These are phyloP conservation scores for Somion occarium DNA, from an alignment of 1,284 basidiomycete species.

Conservation along the genomic window DNA sequence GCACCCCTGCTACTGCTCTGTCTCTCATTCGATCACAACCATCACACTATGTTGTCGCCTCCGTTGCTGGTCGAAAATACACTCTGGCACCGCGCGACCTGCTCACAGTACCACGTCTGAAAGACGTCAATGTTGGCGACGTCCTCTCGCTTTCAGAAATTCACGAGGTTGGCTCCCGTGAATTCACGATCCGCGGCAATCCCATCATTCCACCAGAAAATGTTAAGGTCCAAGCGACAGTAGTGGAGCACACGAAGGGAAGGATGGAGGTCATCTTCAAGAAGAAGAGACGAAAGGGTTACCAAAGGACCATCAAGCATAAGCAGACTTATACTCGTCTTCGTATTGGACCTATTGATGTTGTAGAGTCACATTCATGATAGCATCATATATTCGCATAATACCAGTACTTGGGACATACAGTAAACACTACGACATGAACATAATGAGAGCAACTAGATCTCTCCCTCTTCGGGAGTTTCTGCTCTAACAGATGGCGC, in stretches of 20 bases:
- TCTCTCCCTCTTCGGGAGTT: constrained; percentile 81
- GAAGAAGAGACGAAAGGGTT: constrained; percentile 98
- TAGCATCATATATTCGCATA: constrained; percentile 14
- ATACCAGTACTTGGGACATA: neutral
- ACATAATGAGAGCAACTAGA: constrained; percentile 37
- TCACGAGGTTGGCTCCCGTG: constrained; percentile 91
- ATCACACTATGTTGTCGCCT: constrained; percentile 86
- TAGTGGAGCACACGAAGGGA: constrained; percentile 95
- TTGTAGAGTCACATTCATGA: constrained; percentile 23
- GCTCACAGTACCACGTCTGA: constrained; percentile 87
- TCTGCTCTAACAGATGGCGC: constrained; percentile 39
- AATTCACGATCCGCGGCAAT: constrained; percentile 85
- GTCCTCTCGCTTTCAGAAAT: constrained; percentile 81
- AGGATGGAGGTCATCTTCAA: constrained; percentile 89
- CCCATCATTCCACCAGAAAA: constrained; percentile 54
- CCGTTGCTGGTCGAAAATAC: constrained; percentile 86
- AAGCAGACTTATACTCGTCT: constrained; percentile 94
- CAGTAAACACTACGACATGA: no score
- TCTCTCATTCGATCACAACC: constrained; percentile 74
- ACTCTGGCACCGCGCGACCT: constrained; percentile 87
- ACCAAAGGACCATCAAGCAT: constrained; percentile 76
- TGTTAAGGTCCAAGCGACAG: constrained; percentile 81
- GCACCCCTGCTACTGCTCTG: constrained; percentile 46
- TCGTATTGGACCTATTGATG: constrained; percentile 70
- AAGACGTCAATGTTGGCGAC: constrained; percentile 80